Evolutionary conservation across 2,329 filamentous ascomycete species (phyloP).

Genomic region (Neurospora crassa): DNA sequence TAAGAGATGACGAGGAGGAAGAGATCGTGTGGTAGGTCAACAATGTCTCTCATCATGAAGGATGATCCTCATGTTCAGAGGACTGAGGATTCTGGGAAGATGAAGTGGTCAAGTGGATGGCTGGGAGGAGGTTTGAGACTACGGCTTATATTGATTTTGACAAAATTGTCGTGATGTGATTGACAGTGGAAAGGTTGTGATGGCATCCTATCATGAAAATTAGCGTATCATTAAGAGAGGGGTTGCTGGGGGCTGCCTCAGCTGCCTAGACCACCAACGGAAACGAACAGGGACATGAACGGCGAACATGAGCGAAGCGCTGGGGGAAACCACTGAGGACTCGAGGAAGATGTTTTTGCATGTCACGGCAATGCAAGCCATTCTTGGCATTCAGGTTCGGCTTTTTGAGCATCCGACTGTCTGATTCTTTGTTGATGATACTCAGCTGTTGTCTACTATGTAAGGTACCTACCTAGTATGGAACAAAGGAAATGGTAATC

Average conservation of each 20-base stretch:
- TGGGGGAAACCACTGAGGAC: not conserved
- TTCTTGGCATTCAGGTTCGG: not conserved
- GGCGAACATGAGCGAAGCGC: not conserved
- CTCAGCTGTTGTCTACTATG: too few species aligned
- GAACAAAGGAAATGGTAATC: not conserved
- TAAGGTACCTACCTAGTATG: not conserved
- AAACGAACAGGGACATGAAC: not conserved
- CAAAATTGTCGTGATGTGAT: not conserved
- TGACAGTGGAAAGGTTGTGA: not conserved
- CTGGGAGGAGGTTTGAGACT: not conserved
- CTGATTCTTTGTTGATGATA: not conserved
- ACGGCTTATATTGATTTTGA: not conserved
- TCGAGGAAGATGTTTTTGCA: not conserved
- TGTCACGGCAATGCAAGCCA: not conserved
- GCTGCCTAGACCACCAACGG: not conserved
- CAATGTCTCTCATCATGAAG: slow-evolving; percentile 26
- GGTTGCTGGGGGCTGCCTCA: not conserved
- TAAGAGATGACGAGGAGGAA: slow-evolving; percentile 43
- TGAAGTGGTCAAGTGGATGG: not conserved
- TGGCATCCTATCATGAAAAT: not conserved
- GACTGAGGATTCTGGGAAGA: not conserved
- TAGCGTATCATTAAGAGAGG: not conserved
- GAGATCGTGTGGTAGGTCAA: slow-evolving; percentile 45
- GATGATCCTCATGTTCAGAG: not conserved
- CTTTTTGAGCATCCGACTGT: not conserved